Conservation (phyloP, 1,284 basidiomycete genomes). For the Porogramme epimiltina region DNA sequence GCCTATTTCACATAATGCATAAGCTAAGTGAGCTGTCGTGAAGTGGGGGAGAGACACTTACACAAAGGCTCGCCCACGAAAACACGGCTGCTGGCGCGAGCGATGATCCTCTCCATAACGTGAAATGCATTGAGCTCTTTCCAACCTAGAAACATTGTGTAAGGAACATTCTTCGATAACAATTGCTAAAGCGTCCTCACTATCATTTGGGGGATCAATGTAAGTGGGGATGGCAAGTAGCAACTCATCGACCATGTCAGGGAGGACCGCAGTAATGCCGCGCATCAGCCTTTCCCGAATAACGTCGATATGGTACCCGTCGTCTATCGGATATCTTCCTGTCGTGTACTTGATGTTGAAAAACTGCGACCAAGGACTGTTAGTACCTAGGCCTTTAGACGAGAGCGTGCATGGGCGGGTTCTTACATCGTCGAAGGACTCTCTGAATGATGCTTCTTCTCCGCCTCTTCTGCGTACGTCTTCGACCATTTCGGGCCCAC, state of each 20-base stretch:
- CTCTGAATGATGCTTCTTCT: constrained; percentile 37
- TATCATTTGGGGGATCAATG: constrained; percentile 9
- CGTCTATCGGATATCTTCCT: constrained; percentile 22
- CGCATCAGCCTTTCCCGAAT: constrained; percentile 27
- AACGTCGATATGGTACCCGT: constrained; percentile 30
- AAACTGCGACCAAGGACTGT: neutral
- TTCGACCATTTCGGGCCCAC: constrained; percentile 35
- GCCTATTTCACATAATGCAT: constrained; percentile 1
- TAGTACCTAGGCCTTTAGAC: neutral
- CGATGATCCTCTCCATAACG: constrained; percentile 41
- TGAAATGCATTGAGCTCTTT: neutral
- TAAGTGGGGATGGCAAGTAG: constrained; percentile 19
- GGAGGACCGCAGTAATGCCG: constrained; percentile 24
- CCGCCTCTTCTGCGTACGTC: constrained; percentile 42
- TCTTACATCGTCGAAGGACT: constrained; percentile 37
- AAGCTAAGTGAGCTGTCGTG: neutral
- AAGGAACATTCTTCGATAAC: too few species aligned
- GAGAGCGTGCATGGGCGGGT: too few species aligned
- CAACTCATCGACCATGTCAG: constrained; percentile 31
- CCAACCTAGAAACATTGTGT: constrained; percentile 11
- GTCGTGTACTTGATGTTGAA: constrained; percentile 23
- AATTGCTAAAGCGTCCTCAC: neutral
- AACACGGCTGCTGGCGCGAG: constrained; percentile 45
- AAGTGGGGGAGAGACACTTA: constrained; percentile 4
- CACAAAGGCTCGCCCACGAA: constrained; percentile 47